A percentile compares a stretch with the other conserved stretches of the same genome.
Conservation (phyloP, 495 filamentous ascomycete species). For the Neurospora sublineolata region DNA sequence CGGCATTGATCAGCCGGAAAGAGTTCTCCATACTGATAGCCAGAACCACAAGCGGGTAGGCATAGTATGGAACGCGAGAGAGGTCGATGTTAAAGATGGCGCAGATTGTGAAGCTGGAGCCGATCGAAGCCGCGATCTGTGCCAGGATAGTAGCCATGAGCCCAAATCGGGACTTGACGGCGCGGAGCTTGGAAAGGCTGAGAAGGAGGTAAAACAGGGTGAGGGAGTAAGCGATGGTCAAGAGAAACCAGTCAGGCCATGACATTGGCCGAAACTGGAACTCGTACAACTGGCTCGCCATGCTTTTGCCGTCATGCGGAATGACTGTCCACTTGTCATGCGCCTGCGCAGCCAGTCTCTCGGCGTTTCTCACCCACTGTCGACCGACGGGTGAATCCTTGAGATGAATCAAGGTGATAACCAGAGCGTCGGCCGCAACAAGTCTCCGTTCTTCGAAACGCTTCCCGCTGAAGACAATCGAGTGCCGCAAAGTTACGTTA, state of each 20-base stretch:
- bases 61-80: slow-evolving; percentile 46
- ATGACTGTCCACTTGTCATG: slow-evolving; percentile 47
- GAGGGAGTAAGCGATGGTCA: slow-evolving; percentile 48
- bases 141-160: slow-evolving; percentile 51
- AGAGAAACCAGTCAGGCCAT: slow-evolving; percentile 42
- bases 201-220: slow-evolving; percentile 46
- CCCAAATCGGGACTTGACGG: slow-evolving; percentile 56
- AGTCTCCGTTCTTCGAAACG: slow-evolving; percentile 49
- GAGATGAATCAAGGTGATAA: slow-evolving; percentile 58
- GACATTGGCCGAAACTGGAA: slow-evolving; percentile 62
- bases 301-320: slow-evolving; percentile 40
- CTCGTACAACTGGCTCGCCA: slow-evolving; percentile 50
- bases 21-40: slow-evolving; percentile 63
- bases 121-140: slow-evolving; percentile 57
- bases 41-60: slow-evolving; percentile 60
- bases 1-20: slow-evolving; percentile 58
- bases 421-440: slow-evolving; percentile 57
- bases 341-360: slow-evolving; percentile 32
- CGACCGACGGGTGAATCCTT: slow-evolving; percentile 44
- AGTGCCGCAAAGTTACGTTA: slow-evolving; percentile 59
- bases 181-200: slow-evolving; percentile 48
- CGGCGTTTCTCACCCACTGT: slow-evolving; percentile 45
- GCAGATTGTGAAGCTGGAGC: slow-evolving; percentile 53
- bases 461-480: slow-evolving; percentile 65
- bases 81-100: slow-evolving; percentile 50